Evolutionary conservation across 2,329 filamentous ascomycete species (phyloP), one percentile per base, ranked within the genome.

Genomic region (Leptodontidium sp.): DNA sequence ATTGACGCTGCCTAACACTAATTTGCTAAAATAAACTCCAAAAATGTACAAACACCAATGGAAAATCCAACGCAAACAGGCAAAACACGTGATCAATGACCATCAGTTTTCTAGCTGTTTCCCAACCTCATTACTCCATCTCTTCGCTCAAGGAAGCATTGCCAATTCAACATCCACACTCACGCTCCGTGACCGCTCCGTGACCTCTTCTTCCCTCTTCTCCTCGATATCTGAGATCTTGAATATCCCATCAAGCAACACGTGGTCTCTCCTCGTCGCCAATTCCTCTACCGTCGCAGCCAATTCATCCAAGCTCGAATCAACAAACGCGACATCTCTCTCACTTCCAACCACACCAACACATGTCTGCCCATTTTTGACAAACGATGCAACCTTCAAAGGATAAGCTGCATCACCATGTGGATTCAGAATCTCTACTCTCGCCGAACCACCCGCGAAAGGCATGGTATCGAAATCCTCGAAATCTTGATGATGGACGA

Each of bases 321-420:
- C 76, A 4, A 81, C 78, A 55, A 82, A 76, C 8, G 58, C 75
- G 21, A 71, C 76, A 73, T 82, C 82, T 64, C 75, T 78, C 69
- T 83, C 80, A 68, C 79, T 80, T 6, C 82, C 82, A 4, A 84
- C 82, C 69, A 84, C 77, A 62, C 83, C 83, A 70, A 84, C 79
- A 65, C 79, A 74, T 64, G 81, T 72, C 70, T 79, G 74, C n/a
- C 78, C 82, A 0, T 76, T 79, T 43, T 76, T 78, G 0, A 82
- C 77, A 72, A 83, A 84, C 29, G 82, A 82, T 61, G 84, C 82
- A 29, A 79, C 79, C 77, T 84, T 84, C 72, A 82, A 77, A 66
- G 83, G 83, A 71, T 78, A 77, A 2, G 74, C 73, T 72, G 74
- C 68, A 79, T 84, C 77, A 74, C 82, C 74, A 79, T 80, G 77